Percentiles rank a stretch among this genome's conserved stretches.
Conservation (phyloP, 2,329 filamentous ascomycete species). For the Scedosporium minutisporum region DNA sequence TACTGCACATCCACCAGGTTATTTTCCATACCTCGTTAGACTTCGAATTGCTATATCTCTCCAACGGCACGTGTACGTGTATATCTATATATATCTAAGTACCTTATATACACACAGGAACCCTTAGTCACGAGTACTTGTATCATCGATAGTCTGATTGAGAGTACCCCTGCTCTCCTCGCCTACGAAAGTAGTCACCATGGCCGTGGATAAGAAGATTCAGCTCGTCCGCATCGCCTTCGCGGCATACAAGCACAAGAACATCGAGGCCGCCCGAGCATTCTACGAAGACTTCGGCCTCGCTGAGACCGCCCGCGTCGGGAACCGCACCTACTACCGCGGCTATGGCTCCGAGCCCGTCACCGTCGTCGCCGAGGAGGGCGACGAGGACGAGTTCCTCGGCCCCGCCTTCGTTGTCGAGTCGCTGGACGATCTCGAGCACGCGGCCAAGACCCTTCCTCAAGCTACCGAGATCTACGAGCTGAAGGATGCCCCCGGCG, state of each 20-base stretch:
- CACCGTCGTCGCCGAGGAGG: conserved; percentile 42
- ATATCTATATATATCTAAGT: not conserved
- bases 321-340: conserved; percentile 44
- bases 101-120: not conserved
- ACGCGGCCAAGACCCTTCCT: conserved; percentile 36
- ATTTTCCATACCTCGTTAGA: no score
- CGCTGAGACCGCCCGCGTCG: conserved; percentile 24
- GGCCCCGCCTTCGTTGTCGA: conserved; percentile 50
- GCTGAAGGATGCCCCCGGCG: conserved; percentile 39
- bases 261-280: conserved; percentile 28
- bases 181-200: not conserved
- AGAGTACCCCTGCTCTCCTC: no score
- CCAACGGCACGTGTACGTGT: not conserved
- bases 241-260: conserved; percentile 36
- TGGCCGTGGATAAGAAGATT: conserved; percentile 1
- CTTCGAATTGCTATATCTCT: no score
- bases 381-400: conserved; percentile 39
- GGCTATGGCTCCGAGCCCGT: conserved; percentile 54
- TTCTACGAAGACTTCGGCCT: conserved; percentile 43
- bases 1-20: no score
- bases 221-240: conserved; percentile 29
- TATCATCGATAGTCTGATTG: not conserved
- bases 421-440: conserved; percentile 42
- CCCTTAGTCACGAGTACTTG: not conserved
- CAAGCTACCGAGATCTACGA: conserved; percentile 38